Evolutionary conservation across 2,329 filamentous ascomycete genomes (phyloP), one percentile per base, ranked within the genome.

Genomic region (Calonectria honghensis): DNA sequence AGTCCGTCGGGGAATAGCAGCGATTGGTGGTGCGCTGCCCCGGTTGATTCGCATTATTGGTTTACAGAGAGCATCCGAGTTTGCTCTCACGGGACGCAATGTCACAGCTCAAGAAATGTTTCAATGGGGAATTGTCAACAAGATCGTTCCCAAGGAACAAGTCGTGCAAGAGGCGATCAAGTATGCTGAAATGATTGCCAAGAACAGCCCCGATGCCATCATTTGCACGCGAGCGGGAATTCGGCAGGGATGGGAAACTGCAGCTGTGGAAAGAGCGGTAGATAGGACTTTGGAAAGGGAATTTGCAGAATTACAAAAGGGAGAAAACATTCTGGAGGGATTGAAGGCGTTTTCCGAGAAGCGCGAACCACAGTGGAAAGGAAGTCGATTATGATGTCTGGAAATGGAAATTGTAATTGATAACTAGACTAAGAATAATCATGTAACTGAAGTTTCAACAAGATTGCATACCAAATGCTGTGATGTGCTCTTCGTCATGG

Each of bases 301-400:
- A 88, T 91, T 90, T 79, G 86, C 86, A 45, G 87, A 87, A 76
- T 87, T 95, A 57, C 86, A 91, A 77, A 88, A 86, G 11, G 93
- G 91, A 0, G 91, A 93, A 78, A 95, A 95, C 83, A 91, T 94
- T 82, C 88, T 88, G 51, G 93, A 95, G 84, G 94, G 94, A 0
- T 86, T 95, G 27, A 88, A 81, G 82, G 93, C 93, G 64, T 95
- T 95, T 85, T 90, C 93, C 11, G 93, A 95, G 87, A 94, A 92
- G 87, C 88, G 92, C 80, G 89, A 90, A 84, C 91, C 93, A 1
- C 85, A 84, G 51, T 95, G 93, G 93, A 89, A 87, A 74, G 86
- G 89, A 67, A 91, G 89, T 41, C 45, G 68, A 18, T 18, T 73
- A 27, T 73, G 45, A 69, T 2, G 0, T 51, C 20, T 13, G 6